Base-by-base conservation (phyloP, 371 early-diverging fungal species). In the Synchytrium microbalum region DNA sequence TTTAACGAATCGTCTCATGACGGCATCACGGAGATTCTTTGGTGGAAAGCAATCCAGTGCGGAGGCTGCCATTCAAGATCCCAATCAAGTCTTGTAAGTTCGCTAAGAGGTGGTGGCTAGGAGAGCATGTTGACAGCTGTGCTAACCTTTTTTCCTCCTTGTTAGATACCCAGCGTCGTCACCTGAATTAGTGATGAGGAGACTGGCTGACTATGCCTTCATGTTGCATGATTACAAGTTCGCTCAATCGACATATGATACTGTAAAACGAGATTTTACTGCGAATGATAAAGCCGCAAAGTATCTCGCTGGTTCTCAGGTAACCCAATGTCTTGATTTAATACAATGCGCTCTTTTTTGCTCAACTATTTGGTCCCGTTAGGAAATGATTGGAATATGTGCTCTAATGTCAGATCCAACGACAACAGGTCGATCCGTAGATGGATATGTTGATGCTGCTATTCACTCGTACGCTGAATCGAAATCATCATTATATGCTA, bases 311-410 rank as follows among this genome's bases (percentile, higher is more conserved):
- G 91, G 88, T 1, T 83, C 90, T 0, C 89, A 89, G 69, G 84
- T 84, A 76, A 52, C 30, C 1, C n/a, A 29, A 16, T 51, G n/a
- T 51, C 16, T n/a, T 16, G 52, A 32, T 46, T 13, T n/a, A 23
- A 0, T 33, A 31, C 56, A 65, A 55, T 23, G 8, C 29, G 31
- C 54, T 29, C 59, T 1, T 26, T 30, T 23, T 46, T 67, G 24
- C n/a, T n/a, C 16, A 51, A 32, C n/a, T n/a, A n/a, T n/a, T n/a
- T n/a, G n/a, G 28, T 25, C 29, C 3, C 13, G 19, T 27, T 59
- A 86, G 83, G 95, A 96, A 72, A 95, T 96, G 97, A 83, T 92
- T 57, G 95, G 92, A 1, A 68, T 93, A 0, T 92, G 92, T 68
- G 72, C 81, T 28, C 67, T 92, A 26, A 81, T 95, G 82, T 70